Conservation (phyloP, 2,329 filamentous ascomycete species). For the Lachnellula cervina region DNA sequence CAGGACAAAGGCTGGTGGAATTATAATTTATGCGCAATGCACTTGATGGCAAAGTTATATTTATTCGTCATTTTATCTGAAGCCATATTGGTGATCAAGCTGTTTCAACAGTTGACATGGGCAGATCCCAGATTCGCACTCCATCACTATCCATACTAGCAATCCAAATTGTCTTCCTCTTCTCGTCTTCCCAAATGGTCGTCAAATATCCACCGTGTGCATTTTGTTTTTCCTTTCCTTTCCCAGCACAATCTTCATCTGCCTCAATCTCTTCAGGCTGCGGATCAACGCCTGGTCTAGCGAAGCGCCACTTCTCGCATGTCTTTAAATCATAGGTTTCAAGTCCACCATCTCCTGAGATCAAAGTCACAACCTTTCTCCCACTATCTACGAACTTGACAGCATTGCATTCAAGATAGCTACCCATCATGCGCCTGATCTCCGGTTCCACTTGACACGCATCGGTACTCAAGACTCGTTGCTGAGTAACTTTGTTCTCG, state of each 20-base stretch:
- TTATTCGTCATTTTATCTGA: too few relatives aligned
- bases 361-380: conserved; percentile 8
- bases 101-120: background rate
- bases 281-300: conserved; percentile 7
- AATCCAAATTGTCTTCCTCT: conserved; percentile 1
- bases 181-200: conserved; percentile 8
- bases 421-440: background rate
- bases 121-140: conserved; percentile 11
- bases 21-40: too few relatives aligned
- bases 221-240: background rate
- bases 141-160: conserved; percentile 10
- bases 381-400: conserved; percentile 8
- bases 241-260: background rate
- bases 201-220: conserved; percentile 6
- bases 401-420: conserved; percentile 4
- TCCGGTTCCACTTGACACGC: background rate
- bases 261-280: background rate
- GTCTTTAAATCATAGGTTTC: conserved; percentile 11
- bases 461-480: conserved; percentile 4
- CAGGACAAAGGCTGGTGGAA: too few relatives aligned
- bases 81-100: too few relatives aligned
- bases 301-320: conserved; percentile 11
- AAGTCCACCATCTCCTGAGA: conserved; percentile 7
- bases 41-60: too few relatives aligned
- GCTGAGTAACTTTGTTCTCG: conserved; percentile 4